Percentiles rank a stretch among this genome's conserved stretches.
These are phyloP conservation scores for Sarocladiaceae sp. DNA, from an alignment of 2,329 filamentous ascomycete species.

Conservation along the genomic window DNA sequence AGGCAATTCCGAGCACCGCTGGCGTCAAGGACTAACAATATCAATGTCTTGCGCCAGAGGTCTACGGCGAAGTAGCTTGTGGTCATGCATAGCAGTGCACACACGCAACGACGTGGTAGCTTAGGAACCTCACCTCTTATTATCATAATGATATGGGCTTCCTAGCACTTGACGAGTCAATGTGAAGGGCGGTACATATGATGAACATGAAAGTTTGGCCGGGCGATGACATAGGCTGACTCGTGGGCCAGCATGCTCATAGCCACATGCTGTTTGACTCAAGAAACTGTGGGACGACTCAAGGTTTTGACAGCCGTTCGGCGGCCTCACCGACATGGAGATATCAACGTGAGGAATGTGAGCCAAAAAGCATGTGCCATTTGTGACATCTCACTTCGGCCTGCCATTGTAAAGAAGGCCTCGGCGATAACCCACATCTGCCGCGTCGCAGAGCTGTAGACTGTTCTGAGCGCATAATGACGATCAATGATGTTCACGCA, in stretches of 20 bases:
- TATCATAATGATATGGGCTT: conserved; percentile 6
- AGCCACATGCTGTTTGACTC: no score
- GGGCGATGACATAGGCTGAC: not conserved
- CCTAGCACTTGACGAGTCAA: not conserved
- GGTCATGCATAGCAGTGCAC: not conserved
- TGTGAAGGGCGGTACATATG: not conserved
- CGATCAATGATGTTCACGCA: not conserved
- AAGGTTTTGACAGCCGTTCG: no score
- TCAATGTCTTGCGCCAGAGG: not conserved
- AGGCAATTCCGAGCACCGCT: conserved; percentile 12
- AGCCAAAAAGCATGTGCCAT: no score
- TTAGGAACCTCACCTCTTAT: conserved; percentile 8
- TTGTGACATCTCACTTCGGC: no score
- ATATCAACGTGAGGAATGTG: no score
- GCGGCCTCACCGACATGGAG: no score
- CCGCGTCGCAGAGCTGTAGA: no score
- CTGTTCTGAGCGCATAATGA: no score
- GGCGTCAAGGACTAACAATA: not conserved
- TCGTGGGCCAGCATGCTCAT: no score
- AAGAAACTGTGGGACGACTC: not conserved
- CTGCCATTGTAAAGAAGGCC: no score
- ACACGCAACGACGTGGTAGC: conserved; percentile 5
- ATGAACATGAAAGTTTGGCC: not conserved
- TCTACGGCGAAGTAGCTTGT: conserved; percentile 1
- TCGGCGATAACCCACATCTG: no score